phyloP scores from a whole-genome alignment of 495 filamentous ascomycete species.

The Penicillium herquei region DNA sequence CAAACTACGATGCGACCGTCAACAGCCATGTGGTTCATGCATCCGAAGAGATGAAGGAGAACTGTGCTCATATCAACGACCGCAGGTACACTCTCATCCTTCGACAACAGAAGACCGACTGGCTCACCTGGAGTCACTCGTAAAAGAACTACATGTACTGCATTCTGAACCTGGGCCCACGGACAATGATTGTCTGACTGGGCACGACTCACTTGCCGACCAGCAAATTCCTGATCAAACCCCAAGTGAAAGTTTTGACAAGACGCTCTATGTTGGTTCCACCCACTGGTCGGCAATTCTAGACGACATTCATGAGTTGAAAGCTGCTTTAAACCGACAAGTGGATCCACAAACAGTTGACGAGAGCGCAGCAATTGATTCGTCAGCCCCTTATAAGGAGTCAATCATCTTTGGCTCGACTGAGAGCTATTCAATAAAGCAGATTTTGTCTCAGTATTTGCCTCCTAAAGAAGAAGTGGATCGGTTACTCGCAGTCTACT shows the following conservation, averaged over 20 bases:
- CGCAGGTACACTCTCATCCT: not conserved
- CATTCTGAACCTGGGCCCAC: not conserved
- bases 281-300: constrained; percentile 15
- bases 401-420: constrained; percentile 1
- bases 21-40: constrained; percentile 1
- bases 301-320: constrained; percentile 10
- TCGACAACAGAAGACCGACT: constrained; percentile 8
- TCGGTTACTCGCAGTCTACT: constrained; percentile 3
- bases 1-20: constrained; percentile 2
- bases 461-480: constrained; percentile 3
- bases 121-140: constrained; percentile 4
- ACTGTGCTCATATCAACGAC: not conserved
- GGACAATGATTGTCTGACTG: not conserved
- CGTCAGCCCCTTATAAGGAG: not conserved
- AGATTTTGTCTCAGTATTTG: not conserved
- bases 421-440: not conserved
- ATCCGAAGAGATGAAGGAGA: not conserved
- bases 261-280: constrained; percentile 4
- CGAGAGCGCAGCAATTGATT: not conserved
- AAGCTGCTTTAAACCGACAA: not conserved
- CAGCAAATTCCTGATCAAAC: not conserved
- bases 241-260: not conserved
- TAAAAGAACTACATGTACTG: constrained; percentile 6
- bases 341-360: not conserved
- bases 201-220: not conserved